These are phyloP conservation scores for Saitozyma sp. DNA, from an alignment of 768 basidiomycete genomes.

Conservation along the genomic window DNA sequence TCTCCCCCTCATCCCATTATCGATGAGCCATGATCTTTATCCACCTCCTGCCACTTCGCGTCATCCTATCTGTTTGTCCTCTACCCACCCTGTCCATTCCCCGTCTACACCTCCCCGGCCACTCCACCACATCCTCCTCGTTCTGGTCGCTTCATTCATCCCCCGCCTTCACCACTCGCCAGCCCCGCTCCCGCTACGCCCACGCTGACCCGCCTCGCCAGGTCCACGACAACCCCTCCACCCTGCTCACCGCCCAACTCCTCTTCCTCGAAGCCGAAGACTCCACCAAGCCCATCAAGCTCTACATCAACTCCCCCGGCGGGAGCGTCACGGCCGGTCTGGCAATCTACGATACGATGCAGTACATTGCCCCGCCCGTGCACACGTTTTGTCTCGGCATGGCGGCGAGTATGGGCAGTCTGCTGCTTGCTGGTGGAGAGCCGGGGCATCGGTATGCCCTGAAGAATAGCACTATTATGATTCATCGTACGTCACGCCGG, in stretches of 20 bases:
- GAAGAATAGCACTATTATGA: constrained; percentile 95
- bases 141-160: not conserved
- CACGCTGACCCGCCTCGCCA: constrained; percentile 46
- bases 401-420: constrained; percentile 93
- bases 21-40: too few species aligned
- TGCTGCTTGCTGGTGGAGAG: constrained; percentile 87
- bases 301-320: constrained; percentile 96
- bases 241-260: constrained; percentile 84
- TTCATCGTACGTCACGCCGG: constrained; percentile 70
- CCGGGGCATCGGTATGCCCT: constrained; percentile 87
- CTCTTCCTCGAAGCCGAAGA: constrained; percentile 96
- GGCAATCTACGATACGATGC: constrained; percentile 95
- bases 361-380: constrained; percentile 92
- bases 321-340: constrained; percentile 94
- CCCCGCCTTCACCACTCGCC: too few species aligned
- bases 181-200: not conserved
- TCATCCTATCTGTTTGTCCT: not conserved
- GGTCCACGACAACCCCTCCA: constrained; percentile 88
- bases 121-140: not conserved
- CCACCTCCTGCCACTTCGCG: too few species aligned
- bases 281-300: constrained; percentile 85
- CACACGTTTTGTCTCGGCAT: constrained; percentile 96
- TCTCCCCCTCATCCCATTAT: too few species aligned
- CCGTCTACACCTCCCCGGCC: too few species aligned
- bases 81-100: too few species aligned